A percentile compares a stretch with the other conserved stretches of the same genome.
These are phyloP conservation scores for Picea glauca DNA, from an alignment of 75 land plant genomes.

Conservation along the genomic window DNA sequence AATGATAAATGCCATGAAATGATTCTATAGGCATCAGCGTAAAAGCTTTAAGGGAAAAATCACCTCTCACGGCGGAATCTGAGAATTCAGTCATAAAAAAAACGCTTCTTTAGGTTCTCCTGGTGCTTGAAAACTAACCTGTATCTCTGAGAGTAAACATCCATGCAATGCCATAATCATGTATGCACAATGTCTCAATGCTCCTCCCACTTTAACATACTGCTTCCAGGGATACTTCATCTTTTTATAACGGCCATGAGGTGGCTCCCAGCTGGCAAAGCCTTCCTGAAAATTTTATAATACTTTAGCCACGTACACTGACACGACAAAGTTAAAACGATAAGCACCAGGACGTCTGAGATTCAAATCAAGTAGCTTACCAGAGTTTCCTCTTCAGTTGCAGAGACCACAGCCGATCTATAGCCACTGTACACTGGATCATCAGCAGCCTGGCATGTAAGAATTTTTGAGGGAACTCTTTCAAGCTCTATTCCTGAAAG, in stretches of 20 bases:
- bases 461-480: slow-evolving; percentile 57
- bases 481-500: slow-evolving; percentile 54
- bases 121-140: slow-evolving; percentile 32
- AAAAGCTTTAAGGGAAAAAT: not conserved
- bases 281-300: slow-evolving; percentile 31
- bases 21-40: not conserved
- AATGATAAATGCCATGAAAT: not conserved
- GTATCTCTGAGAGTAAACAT: slow-evolving; percentile 81
- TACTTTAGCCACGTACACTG: not conserved
- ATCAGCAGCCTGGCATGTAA: slow-evolving; percentile 57
- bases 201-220: slow-evolving; percentile 70
- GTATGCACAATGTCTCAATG: slow-evolving; percentile 79
- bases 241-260: slow-evolving; percentile 68
- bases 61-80: too few relatives aligned
- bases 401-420: slow-evolving; percentile 58
- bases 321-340: not conserved
- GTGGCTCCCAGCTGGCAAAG: slow-evolving; percentile 92
- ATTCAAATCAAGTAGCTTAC: slow-evolving; percentile 20
- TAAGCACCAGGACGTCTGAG: not conserved
- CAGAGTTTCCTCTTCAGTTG: slow-evolving; percentile 59
- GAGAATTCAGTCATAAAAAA: too few relatives aligned
- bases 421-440: slow-evolving; percentile 67
- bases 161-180: slow-evolving; percentile 79
- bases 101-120: not conserved
- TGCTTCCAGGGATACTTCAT: slow-evolving; percentile 78